Conservation (phyloP, 306 rosid genomes). For the Fragaria vesca region DNA sequence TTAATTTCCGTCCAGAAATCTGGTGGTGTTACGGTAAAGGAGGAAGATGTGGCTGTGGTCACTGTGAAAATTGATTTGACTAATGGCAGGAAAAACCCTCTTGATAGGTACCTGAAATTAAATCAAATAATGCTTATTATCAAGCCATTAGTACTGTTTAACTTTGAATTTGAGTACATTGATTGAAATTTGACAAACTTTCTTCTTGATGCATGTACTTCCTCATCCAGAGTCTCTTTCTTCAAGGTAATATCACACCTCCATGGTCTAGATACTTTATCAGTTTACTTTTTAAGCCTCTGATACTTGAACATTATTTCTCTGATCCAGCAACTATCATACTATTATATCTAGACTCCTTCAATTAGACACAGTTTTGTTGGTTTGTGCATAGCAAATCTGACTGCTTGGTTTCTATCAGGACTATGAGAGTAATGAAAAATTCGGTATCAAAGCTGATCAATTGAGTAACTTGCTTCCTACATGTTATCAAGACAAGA, state of each 20-base stretch:
- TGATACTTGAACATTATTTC: neutral
- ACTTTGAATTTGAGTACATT: constrained; percentile 9
- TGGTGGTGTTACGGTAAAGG: constrained; percentile 58
- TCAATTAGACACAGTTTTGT: neutral
- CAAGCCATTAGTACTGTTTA: constrained; percentile 1
- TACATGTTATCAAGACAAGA: constrained; percentile 69
- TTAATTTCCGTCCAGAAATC: constrained; percentile 45
- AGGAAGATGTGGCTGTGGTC: constrained; percentile 72
- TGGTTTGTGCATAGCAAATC: neutral
- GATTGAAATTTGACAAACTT: constrained; percentile 22
- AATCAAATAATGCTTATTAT: constrained; percentile 6
- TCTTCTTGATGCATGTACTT: constrained; percentile 39
- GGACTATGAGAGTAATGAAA: constrained; percentile 81
- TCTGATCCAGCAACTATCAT: neutral
- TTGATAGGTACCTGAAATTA: constrained; percentile 58
- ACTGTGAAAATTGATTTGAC: constrained; percentile 88
- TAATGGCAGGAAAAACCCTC: constrained; percentile 73
- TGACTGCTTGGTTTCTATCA: constrained; percentile 28
- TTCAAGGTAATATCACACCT: constrained; percentile 62
- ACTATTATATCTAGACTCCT: neutral
- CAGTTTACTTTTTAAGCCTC: constrained; percentile 4
- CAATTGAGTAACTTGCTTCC: constrained; percentile 89
- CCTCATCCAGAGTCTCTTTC: constrained; percentile 62
- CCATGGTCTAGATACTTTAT: neutral
- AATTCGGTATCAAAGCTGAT: constrained; percentile 50